Conservation (phyloP, 2,329 filamentous ascomycete genomes). For the Arthrobotrys sphaeroides region DNA sequence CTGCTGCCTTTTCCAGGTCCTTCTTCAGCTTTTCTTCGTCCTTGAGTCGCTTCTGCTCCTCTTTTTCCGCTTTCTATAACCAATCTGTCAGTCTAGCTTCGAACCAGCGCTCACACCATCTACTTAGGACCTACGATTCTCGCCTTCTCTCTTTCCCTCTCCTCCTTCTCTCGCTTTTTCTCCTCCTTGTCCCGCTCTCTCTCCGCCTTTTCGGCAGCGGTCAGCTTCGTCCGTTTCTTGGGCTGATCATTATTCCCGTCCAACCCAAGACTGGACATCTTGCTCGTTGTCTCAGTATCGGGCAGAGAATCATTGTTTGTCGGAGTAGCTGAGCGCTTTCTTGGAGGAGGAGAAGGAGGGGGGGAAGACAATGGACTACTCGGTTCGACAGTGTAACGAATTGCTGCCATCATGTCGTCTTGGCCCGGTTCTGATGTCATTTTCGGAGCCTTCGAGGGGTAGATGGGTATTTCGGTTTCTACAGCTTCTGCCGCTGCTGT, state of each 20-base stretch:
- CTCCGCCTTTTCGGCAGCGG: constrained; percentile 57
- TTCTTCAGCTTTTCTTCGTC: constrained; percentile 64
- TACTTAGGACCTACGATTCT: constrained; percentile 57
- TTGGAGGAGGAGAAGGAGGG: constrained; percentile 26
- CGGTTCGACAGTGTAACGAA: constrained; percentile 23
- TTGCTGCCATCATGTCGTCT: neutral
- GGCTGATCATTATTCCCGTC: constrained; percentile 26
- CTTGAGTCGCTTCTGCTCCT: constrained; percentile 59
- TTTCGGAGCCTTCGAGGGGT: neutral
- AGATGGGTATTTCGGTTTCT: neutral
- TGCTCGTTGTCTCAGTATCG: constrained; percentile 36
- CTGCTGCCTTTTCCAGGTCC: constrained; percentile 58
- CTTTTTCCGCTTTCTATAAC: constrained; percentile 59
- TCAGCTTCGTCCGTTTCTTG: constrained; percentile 40
- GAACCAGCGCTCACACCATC: neutral
- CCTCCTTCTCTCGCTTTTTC: constrained; percentile 63
- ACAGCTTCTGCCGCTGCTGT: neutral
- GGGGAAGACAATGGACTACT: constrained; percentile 40
- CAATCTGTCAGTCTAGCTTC: neutral
- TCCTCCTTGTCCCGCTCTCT: constrained; percentile 64
- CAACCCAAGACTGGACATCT: constrained; percentile 42
- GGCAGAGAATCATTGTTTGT: constrained; percentile 10
- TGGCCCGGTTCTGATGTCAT: constrained; percentile 1
- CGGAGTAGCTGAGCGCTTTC: constrained; percentile 13
- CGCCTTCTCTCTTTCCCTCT: constrained; percentile 64